Conservation (phyloP, 2,329 filamentous ascomycete genomes). For the Xylaria hypoxylon region DNA sequence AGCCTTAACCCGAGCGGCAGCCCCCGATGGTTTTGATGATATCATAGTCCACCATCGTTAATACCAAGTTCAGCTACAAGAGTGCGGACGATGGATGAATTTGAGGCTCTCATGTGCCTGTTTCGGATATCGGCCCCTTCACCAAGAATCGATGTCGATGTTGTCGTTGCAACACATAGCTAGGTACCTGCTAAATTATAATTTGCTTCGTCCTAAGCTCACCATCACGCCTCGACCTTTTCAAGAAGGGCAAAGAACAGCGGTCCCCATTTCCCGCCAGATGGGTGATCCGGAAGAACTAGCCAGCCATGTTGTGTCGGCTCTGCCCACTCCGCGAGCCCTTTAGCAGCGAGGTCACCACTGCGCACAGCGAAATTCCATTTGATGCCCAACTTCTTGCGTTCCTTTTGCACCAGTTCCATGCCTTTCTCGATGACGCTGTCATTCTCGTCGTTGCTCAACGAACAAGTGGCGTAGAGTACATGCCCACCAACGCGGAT, state of each 20-base stretch:
- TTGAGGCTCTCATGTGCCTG: neutral
- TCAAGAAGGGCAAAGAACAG: constrained; percentile 55
- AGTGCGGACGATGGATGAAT: neutral
- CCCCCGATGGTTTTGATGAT: too few relatives aligned
- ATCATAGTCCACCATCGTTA: neutral
- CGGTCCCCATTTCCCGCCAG: constrained; percentile 54
- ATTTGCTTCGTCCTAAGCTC: neutral
- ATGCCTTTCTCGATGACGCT: constrained; percentile 53
- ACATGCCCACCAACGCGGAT: constrained; percentile 52
- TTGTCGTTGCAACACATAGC: neutral
- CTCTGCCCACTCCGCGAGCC: constrained; percentile 46
- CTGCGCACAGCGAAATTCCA: constrained; percentile 51
- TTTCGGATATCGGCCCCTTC: neutral
- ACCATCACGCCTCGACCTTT: constrained; percentile 47
- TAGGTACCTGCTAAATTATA: neutral
- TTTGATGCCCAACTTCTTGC: constrained; percentile 49
- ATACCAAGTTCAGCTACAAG: neutral
- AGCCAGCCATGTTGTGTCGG: constrained; percentile 54
- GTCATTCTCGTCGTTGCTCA: constrained; percentile 56
- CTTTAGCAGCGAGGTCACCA: constrained; percentile 39
- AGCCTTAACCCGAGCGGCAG: neutral
- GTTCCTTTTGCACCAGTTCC: constrained; percentile 52
- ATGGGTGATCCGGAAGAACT: constrained; percentile 54
- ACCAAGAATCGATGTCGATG: neutral
- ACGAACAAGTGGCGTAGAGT: constrained; percentile 56